Evolutionary conservation across 176 grass and related monocot genomes (phyloP), one percentile per base, ranked within the genome.

Genomic region (Avena atlantica): DNA sequence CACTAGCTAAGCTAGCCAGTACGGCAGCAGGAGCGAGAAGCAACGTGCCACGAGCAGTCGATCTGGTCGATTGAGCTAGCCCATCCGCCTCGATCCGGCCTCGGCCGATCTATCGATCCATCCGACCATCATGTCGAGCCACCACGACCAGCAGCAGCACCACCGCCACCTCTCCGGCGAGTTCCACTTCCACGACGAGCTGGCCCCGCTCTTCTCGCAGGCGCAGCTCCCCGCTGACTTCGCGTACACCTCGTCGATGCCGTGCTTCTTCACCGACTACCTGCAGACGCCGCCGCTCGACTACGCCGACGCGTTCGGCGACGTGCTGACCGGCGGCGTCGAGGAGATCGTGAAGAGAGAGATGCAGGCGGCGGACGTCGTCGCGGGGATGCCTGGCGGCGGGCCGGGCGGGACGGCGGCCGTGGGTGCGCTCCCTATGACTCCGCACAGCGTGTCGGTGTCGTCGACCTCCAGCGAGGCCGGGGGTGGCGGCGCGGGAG

Each of bases 381-480:
- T 5, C n/a, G 21, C 2, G 10, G 86, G 76, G 48, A 21, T 84
- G 74, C 64, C 74, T 7, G 42, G 51, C 10, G 12, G 52, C 17
- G 86, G 79, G 4, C 71, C 23, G 3, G 80, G 78, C 19, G 6
- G 11, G 42, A 57, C 61, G 55, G 3, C 58, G 59, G 2, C 27
- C 21, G 34, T 34, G 55, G 31, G 3, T 34, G 31, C 31, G 31
- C 31, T 34, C 31, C 93, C 93, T 40, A 49, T 85, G 60, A 98
- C 93, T 53, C 90, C 91, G 8, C 94, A 96, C 88, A 88, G 78
- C 70, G 52, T 88, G 82, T 98, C 97, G 55, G 74, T 90, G 74
- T 89, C 91, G 50, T 92, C 92, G 0, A 93, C 85, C 24, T 98
- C 97, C n/a, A 96, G 88, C 48, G 96, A 98, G 74, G 91, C 91